Evolutionary conservation across 768 basidiomycete species (phyloP).

Genomic region (Phanerodontia chrysosporium): DNA sequence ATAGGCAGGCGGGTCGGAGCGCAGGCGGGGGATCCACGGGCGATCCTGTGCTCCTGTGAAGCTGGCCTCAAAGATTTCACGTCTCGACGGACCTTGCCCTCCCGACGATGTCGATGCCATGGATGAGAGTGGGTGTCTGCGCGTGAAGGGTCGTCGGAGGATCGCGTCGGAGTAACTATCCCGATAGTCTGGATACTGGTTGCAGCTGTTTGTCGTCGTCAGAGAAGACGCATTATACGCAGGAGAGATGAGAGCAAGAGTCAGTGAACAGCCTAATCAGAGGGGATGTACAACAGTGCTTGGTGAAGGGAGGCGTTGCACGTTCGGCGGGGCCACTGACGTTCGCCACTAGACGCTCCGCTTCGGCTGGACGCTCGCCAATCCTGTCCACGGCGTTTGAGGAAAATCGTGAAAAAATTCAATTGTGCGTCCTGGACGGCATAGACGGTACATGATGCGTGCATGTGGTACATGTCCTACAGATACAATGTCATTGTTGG

Average conservation of each 20-base stretch:
- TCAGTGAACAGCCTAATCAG: background rate
- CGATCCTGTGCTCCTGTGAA: slow-evolving; percentile 50
- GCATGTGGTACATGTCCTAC: background rate
- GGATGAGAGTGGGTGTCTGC: background rate
- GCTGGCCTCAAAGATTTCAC: slow-evolving; percentile 50
- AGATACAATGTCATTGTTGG: background rate
- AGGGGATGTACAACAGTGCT: background rate
- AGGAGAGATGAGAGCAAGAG: background rate
- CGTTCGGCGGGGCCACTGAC: slow-evolving; percentile 1
- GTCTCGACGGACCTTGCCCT: slow-evolving; percentile 31
- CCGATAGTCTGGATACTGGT: background rate
- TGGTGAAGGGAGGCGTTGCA: background rate
- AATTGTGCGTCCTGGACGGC: background rate
- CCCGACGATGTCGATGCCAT: slow-evolving; percentile 2
- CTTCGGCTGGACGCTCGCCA: background rate
- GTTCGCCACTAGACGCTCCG: background rate
- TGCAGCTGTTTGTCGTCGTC: background rate
- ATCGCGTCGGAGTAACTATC: background rate
- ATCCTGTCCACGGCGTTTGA: background rate
- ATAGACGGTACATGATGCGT: background rate
- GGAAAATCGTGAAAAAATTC: background rate
- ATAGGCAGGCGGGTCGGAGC: slow-evolving; percentile 45
- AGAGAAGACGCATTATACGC: background rate
- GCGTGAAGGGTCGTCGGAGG: slow-evolving; percentile 2
- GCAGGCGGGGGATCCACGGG: slow-evolving; percentile 54